These are phyloP conservation scores for Saxophila tyrrhenica DNA, from an alignment of 495 filamentous ascomycete genomes.

Conservation along the genomic window DNA sequence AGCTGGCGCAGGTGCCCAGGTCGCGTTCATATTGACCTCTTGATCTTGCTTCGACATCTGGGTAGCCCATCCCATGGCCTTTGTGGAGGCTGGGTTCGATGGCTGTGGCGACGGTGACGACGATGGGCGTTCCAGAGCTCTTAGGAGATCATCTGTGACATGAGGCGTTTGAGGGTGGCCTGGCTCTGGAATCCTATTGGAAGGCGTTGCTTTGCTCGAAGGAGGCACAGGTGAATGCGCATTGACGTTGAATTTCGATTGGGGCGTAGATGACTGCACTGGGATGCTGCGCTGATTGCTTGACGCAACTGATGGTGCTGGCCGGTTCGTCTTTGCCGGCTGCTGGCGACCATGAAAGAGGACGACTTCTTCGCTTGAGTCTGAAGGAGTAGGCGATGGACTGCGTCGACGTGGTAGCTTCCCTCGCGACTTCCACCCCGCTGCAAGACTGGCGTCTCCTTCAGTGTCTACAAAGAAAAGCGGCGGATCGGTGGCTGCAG, in stretches of 20 bases:
- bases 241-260: neutral
- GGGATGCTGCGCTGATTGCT: neutral
- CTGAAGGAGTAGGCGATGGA: constrained; percentile 36
- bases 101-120: neutral
- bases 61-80: neutral
- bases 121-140: neutral
- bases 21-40: neutral
- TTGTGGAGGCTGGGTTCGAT: neutral
- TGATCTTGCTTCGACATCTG: neutral
- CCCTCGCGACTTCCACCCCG: neutral
- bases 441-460: constrained; percentile 11
- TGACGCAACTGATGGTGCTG: no score
- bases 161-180: neutral
- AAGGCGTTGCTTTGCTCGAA: neutral
- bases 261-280: neutral
- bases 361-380: constrained; percentile 57
- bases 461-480: constrained; percentile 18
- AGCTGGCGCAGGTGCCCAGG: constrained; percentile 4
- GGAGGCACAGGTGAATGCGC: neutral
- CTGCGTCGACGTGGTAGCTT: constrained; percentile 23
- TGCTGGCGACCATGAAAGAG: constrained; percentile 47
- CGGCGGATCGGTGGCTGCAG: neutral
- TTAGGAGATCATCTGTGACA: neutral
- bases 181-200: neutral
- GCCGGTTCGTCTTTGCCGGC: constrained; percentile 16